A percentile compares a stretch with the other conserved stretches of the same genome.
These are phyloP conservation scores for Inonotus hispidus DNA, from an alignment of 1,284 basidiomycete genomes.

Conservation along the genomic window DNA sequence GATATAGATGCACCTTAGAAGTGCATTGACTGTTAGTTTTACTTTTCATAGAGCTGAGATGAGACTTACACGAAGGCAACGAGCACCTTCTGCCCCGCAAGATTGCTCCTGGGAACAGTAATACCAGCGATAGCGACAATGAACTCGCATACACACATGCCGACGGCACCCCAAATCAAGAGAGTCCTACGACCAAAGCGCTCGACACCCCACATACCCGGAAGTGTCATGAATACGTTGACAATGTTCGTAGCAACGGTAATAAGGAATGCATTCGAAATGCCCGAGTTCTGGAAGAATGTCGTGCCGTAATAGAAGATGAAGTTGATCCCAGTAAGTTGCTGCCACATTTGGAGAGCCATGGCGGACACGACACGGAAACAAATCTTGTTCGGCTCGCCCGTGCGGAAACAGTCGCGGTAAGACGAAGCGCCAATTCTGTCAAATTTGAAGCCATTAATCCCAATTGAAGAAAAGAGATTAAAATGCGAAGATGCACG, in stretches of 20 bases:
- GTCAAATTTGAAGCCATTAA: not conserved
- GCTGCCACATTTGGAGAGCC: conserved; percentile 73
- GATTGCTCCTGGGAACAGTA: conserved; percentile 45
- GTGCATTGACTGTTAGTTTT: too few relatives aligned
- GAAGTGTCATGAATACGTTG: conserved; percentile 67
- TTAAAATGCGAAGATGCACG: conserved; percentile 32
- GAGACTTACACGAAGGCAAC: conserved; percentile 69
- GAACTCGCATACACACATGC: conserved; percentile 72
- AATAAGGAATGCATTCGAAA: conserved; percentile 67
- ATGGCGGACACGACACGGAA: conserved; percentile 78
- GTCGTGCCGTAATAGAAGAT: conserved; percentile 80
- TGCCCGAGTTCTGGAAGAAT: conserved; percentile 71
- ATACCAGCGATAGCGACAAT: conserved; percentile 71
- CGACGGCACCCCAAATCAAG: conserved; percentile 65
- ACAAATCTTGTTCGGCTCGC: conserved; percentile 57
- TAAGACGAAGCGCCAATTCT: conserved; percentile 32
- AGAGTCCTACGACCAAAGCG: conserved; percentile 71
- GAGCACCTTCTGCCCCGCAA: conserved; percentile 48
- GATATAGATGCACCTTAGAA: conserved; percentile 42
- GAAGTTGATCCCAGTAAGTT: conserved; percentile 40
- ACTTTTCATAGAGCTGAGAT: conserved; percentile 50
- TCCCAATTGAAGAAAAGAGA: not conserved
- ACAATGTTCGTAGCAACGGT: conserved; percentile 67
- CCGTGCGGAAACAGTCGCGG: conserved; percentile 59
- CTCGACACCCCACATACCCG: conserved; percentile 69